Base-by-base conservation (phyloP, 768 basidiomycete genomes). In the Tylopilus subfusipes region DNA sequence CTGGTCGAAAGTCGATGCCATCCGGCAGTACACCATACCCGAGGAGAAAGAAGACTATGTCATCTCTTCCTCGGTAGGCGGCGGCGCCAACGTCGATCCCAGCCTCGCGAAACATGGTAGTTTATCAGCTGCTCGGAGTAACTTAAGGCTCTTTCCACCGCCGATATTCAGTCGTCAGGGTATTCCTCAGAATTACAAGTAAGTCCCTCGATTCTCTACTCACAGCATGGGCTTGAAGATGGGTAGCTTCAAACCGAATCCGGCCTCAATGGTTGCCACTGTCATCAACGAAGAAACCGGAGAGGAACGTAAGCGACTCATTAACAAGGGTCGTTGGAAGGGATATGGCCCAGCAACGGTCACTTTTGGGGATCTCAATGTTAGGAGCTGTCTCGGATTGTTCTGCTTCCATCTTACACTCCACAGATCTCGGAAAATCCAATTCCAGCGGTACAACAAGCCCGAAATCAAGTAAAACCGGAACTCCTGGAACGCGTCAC, bases 301-400 rank as follows among this genome's bases (percentile, higher is more conserved):
- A 24, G 83, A 88, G 63, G 90, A 92, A 68, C 83, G 80, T 64
- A 88, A 86, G 59, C 78, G 92, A 3, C 76, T 91, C n/a, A 88
- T 95, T 55, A 94, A 93, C 67, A 80, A 79, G 54, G 84, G 85
- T 76, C 81, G 90, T n/a, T 91, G 90, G 88, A 91, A 87, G 65
- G 87, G 88, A 16, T 86, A 82, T 61, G 89, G 88, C 6, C 88
- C 88, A 33, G 82, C 82, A 11, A 79, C 86, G 14, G 82, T 91
- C 51, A 76, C 82, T 59, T 90, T 87, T 59, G 63, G 76, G 7
- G 90, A 92, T 59, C 42, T 70, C 71, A 55, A 74, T 73, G 59
- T 87, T 55, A 6, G 56, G 42, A 6, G 13, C 29, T 40, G 46
- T 48, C 49, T 16, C 48, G 31, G 3, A 5, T 19, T 11, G 5